Evolutionary conservation across 768 basidiomycete genomes (phyloP).

Genomic region (Termitomyces sp.): DNA sequence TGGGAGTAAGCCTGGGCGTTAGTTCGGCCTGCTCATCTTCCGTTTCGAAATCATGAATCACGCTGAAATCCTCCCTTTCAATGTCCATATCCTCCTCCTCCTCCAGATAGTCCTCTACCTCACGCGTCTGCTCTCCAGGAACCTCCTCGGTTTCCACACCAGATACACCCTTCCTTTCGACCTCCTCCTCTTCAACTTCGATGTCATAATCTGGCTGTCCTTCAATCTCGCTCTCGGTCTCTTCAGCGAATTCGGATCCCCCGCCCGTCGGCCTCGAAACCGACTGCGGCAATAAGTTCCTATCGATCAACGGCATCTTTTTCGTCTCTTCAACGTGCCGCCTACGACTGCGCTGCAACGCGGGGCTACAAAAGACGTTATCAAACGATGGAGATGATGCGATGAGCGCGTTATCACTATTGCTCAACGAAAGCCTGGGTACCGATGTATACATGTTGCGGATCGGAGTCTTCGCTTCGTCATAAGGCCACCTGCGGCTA

Average conservation of each 20-base stretch:
- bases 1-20: background rate
- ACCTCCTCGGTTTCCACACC: too few species aligned
- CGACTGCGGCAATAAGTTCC: background rate
- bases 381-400: background rate
- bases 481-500: background rate
- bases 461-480: background rate
- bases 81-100: background rate
- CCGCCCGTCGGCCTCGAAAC: background rate
- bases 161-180: too few species aligned
- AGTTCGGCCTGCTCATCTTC: background rate
- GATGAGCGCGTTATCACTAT: background rate
- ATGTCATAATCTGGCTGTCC: background rate
- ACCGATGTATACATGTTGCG: background rate
- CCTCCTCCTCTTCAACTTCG: background rate
- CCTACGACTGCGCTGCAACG: background rate
- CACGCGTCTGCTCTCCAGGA: background rate
- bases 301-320: background rate
- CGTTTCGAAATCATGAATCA: background rate
- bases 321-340: background rate
- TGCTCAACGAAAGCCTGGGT: background rate
- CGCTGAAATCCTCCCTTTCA: background rate
- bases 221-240: background rate
- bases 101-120: background rate
- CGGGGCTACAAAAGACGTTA: background rate
- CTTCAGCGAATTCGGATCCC: background rate